A percentile compares a stretch with the other conserved stretches of the same genome.
Evolutionary conservation across 148 eudicot genomes (phyloP).

Genomic region (Camellia lanceoleosa): DNA sequence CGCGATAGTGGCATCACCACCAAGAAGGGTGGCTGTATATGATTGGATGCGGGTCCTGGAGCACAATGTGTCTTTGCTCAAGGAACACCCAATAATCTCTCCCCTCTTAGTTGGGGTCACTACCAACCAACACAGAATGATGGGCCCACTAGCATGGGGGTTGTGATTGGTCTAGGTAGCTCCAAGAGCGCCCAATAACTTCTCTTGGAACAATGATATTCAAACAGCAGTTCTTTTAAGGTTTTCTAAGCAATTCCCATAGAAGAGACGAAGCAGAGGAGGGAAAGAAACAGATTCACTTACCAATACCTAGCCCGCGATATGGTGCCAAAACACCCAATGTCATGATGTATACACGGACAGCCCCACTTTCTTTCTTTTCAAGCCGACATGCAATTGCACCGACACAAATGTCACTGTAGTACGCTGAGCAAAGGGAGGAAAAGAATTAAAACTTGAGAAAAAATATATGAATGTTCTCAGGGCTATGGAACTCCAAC

Average conservation of each 20-base stretch:
- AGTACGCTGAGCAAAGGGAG: constrained; percentile 57
- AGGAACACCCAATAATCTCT: too few relatives aligned
- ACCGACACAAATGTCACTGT: constrained; percentile 93
- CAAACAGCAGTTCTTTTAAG: background rate
- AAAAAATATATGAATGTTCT: background rate
- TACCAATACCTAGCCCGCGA: constrained; percentile 91
- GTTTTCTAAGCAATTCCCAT: background rate
- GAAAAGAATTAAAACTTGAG: constrained; percentile 9
- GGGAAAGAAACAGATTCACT: constrained; percentile 27
- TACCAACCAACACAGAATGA: too few relatives aligned
- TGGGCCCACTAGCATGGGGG: too few relatives aligned
- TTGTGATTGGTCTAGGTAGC: too few relatives aligned
- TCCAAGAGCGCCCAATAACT: too few relatives aligned
- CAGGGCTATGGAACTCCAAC: background rate
- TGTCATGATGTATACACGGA: constrained; percentile 91
- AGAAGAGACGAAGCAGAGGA: background rate
- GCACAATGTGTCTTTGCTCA: too few relatives aligned
- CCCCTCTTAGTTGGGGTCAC: too few relatives aligned
- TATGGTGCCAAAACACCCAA: constrained; percentile 97
- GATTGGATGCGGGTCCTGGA: too few relatives aligned
- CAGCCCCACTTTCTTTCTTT: constrained; percentile 72
- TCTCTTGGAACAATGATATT: background rate
- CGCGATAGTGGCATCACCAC: too few relatives aligned
- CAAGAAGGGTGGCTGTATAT: too few relatives aligned
- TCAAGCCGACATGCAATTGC: constrained; percentile 93